phyloP scores from a whole-genome alignment of 495 filamentous ascomycete genomes.

The Neurospora sp. region DNA sequence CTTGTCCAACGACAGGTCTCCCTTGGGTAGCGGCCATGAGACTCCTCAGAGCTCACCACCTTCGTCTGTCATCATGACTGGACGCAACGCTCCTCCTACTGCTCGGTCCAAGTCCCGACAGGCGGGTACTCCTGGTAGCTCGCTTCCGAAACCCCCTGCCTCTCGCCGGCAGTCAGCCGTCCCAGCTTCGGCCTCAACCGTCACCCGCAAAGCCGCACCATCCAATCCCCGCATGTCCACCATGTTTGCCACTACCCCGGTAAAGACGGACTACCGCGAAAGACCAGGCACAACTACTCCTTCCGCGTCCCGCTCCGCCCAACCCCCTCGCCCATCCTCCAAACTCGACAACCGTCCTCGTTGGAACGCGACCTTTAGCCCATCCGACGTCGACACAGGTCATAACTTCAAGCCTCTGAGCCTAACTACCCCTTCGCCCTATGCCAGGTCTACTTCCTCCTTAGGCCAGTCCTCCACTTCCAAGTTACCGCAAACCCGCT shows the following conservation, averaged over 20 bases:
- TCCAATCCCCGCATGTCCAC: slow-evolving; percentile 27
- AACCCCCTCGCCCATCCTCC: slow-evolving; percentile 42
- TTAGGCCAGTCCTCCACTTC: slow-evolving; percentile 30
- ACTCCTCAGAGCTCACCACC: slow-evolving; percentile 86
- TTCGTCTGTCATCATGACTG: slow-evolving; percentile 70
- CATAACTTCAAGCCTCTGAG: slow-evolving; percentile 60
- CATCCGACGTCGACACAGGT: slow-evolving; percentile 54
- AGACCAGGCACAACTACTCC: slow-evolving; percentile 22
- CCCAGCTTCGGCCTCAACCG: slow-evolving; percentile 14
- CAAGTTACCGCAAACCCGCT: slow-evolving; percentile 37
- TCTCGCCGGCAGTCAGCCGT: slow-evolving; percentile 24
- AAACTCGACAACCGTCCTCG: slow-evolving; percentile 51
- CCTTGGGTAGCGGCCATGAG: slow-evolving; percentile 58
- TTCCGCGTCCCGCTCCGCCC: slow-evolving; percentile 34
- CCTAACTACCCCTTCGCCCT: slow-evolving; percentile 52
- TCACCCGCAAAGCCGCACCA: slow-evolving; percentile 28
- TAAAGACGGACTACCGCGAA: background rate
- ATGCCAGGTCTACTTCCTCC: slow-evolving; percentile 40
- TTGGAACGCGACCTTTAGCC: slow-evolving; percentile 72
- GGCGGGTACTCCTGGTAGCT: slow-evolving; percentile 23
- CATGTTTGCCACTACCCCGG: slow-evolving; percentile 1
- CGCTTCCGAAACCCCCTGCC: slow-evolving; percentile 31
- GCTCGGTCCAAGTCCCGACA: slow-evolving; percentile 34
- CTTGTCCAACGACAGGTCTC: slow-evolving; percentile 74
- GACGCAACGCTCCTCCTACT: slow-evolving; percentile 29